phyloP scores from a whole-genome alignment of 2,329 filamentous ascomycete genomes.

The Sarocladiaceae sp. region DNA sequence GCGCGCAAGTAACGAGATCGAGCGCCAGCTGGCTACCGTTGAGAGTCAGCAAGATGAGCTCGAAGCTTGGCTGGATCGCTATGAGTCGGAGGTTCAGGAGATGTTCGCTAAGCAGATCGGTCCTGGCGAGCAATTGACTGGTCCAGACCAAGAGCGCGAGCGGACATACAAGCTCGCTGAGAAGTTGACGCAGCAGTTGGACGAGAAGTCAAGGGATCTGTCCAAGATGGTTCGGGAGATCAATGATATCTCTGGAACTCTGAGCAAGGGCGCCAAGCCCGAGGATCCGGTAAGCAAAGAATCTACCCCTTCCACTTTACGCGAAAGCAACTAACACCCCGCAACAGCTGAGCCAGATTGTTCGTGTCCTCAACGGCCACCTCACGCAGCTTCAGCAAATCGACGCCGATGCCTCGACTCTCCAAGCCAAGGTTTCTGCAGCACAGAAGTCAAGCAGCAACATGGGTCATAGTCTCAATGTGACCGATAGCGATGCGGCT shows the following conservation, averaged over 20 bases:
- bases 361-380: conserved; percentile 89
- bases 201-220: conserved; percentile 89
- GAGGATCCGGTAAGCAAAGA: conserved; percentile 83
- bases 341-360: conserved; percentile 80
- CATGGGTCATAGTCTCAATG: conserved; percentile 50
- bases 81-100: conserved; percentile 85
- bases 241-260: conserved; percentile 80
- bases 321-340: conserved; percentile 12
- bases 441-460: conserved; percentile 73
- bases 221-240: conserved; percentile 98
- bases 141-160: conserved; percentile 92
- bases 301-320: conserved; percentile 21
- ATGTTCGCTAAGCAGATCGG: conserved; percentile 76
- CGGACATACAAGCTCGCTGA: conserved; percentile 94
- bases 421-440: conserved; percentile 75
- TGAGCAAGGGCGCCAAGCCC: conserved; percentile 83
- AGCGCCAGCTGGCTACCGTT: conserved; percentile 81
- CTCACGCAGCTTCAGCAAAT: conserved; percentile 90
- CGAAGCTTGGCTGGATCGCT: conserved; percentile 79
- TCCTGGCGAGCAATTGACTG: conserved; percentile 68
- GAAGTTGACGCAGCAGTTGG: conserved; percentile 81
- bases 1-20: conserved; percentile 85
- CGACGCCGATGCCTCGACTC: conserved; percentile 71
- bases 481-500: conserved; percentile 62
- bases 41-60: conserved; percentile 92